Percentiles rank a stretch among this genome's conserved stretches.
These are phyloP conservation scores for Holtermannia corniformis DNA, from an alignment of 768 basidiomycete species.

Conservation along the genomic window DNA sequence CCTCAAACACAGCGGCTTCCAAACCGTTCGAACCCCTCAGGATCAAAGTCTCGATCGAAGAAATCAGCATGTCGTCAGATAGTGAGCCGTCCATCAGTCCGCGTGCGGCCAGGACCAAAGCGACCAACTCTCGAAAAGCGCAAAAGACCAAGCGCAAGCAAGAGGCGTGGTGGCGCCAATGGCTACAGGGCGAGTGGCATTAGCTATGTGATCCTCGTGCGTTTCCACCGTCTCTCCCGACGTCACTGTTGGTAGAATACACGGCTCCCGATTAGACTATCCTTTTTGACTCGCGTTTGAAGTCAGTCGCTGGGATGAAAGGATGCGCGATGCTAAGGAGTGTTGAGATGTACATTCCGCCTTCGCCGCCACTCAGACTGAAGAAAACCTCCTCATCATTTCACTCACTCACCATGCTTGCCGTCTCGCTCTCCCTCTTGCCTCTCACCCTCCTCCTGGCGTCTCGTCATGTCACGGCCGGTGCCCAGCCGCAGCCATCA, in stretches of 20 bases:
- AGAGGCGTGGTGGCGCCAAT: background rate
- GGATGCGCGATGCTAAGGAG: background rate
- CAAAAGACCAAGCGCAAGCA: background rate
- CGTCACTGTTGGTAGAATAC: too few relatives aligned
- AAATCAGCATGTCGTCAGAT: too few relatives aligned
- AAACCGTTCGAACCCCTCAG: too few relatives aligned
- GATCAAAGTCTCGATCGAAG: too few relatives aligned
- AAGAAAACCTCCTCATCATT: background rate
- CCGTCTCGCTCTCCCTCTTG: background rate
- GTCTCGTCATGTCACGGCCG: background rate
- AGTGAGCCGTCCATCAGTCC: too few relatives aligned
- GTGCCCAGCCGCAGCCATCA: background rate
- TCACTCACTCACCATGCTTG: background rate
- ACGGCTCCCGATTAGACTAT: background rate
- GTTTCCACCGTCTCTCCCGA: too few relatives aligned
- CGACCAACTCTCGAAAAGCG: too few relatives aligned
- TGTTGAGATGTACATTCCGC: background rate
- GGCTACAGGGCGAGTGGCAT: background rate
- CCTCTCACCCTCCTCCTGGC: background rate
- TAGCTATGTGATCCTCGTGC: background rate
- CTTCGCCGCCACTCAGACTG: background rate
- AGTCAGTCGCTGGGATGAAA: background rate
- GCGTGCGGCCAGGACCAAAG: too few relatives aligned
- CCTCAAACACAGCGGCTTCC: too few relatives aligned
- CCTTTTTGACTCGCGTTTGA: background rate